phyloP scores from a whole-genome alignment of 2,329 filamentous ascomycete genomes.

The Plenodomus tracheiphilus region DNA sequence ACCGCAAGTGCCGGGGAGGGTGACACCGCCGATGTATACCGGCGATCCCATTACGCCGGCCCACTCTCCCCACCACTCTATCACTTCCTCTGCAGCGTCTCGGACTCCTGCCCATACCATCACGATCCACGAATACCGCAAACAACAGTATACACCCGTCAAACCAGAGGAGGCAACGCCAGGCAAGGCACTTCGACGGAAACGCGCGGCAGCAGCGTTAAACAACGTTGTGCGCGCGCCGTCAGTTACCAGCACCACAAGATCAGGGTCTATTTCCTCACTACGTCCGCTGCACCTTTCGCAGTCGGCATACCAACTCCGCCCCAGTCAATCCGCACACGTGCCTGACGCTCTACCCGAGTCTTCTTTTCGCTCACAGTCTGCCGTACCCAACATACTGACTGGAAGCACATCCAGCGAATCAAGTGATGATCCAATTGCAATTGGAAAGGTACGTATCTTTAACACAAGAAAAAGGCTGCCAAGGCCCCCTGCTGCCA shows the following conservation, averaged over 20 bases:
- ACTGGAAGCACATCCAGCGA: conserved; percentile 19
- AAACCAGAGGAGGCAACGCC: conserved; percentile 30
- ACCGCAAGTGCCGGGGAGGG: conserved; percentile 19
- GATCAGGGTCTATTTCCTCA: conserved; percentile 15
- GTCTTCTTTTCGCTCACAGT: conserved; percentile 29
- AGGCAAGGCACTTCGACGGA: conserved; percentile 43
- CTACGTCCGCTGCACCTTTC: conserved; percentile 31
- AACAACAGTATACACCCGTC: conserved; percentile 41
- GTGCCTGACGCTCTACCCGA: conserved; percentile 21
- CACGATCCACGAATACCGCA: conserved; percentile 47
- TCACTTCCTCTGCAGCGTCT: conserved; percentile 36
- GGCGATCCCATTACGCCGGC: conserved; percentile 36
- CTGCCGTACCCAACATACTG: conserved; percentile 28
- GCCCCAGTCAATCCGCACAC: conserved; percentile 17
- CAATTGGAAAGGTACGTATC: conserved; percentile 28
- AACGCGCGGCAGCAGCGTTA: conserved; percentile 39
- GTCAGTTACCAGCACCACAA: conserved; percentile 13
- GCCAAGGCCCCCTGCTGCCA: conserved; percentile 31
- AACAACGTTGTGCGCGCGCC: conserved; percentile 36
- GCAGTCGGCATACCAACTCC: conserved; percentile 35
- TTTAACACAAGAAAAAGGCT: conserved; percentile 43
- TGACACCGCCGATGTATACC: conserved; percentile 21
- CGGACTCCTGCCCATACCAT: conserved; percentile 39
- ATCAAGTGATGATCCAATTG: conserved; percentile 12
- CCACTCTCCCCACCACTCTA: conserved; percentile 44